Percentiles rank a stretch among this genome's conserved stretches.
Evolutionary conservation across 371 early-diverging fungal species (phyloP).

Genomic region (Mucor lusitanicus): DNA sequence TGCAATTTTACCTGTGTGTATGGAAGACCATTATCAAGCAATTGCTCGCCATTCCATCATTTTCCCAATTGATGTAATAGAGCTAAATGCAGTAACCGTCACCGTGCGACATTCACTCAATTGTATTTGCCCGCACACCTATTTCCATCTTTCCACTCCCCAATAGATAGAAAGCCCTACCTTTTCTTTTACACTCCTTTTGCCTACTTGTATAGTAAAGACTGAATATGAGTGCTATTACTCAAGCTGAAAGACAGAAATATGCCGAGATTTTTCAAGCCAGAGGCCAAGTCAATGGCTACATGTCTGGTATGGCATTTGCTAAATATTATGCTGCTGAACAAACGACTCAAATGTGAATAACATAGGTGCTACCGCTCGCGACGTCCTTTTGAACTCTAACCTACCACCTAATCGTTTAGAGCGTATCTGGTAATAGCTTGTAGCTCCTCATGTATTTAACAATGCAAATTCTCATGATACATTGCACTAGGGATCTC

Average conservation of each 20-base stretch:
- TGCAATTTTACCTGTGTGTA: neutral
- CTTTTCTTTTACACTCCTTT: conserved; percentile 2
- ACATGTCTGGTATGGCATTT: conserved; percentile 60
- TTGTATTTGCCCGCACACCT: neutral
- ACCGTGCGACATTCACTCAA: conserved; percentile 5
- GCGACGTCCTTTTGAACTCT: conserved; percentile 72
- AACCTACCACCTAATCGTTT: conserved; percentile 68
- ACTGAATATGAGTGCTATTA: conserved; percentile 39
- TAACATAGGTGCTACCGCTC: conserved; percentile 59
- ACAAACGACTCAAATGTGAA: neutral
- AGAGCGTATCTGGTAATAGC: conserved; percentile 70
- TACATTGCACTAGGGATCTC: conserved; percentile 62
- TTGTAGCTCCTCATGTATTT: neutral
- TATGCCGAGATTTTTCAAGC: conserved; percentile 69
- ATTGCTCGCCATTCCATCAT: neutral
- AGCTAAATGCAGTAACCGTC: conserved; percentile 4
- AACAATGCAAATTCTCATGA: too few relatives aligned
- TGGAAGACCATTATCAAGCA: neutral
- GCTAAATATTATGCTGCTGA: neutral
- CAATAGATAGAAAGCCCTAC: neutral
- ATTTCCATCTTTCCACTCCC: neutral
- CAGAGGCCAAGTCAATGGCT: conserved; percentile 68
- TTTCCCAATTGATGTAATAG: neutral
- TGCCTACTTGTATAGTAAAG: neutral
- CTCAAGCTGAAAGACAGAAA: conserved; percentile 57